Conservation (phyloP, 75 land plant genomes). For the Picea sitchensis region DNA sequence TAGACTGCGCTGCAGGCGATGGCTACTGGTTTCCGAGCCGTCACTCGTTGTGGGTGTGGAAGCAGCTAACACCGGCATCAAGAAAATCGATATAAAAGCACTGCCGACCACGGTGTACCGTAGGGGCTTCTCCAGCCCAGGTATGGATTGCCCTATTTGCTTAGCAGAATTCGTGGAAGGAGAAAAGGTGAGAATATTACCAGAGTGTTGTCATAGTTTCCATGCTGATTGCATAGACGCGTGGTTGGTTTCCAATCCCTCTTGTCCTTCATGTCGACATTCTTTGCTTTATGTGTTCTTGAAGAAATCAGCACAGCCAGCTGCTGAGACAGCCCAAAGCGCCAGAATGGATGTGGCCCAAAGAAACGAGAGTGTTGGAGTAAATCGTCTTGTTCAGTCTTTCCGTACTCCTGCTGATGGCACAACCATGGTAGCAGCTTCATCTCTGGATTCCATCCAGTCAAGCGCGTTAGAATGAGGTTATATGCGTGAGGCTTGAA, state of each 20-base stretch:
- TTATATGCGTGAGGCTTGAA: too few species aligned
- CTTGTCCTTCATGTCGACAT: conserved; percentile 44
- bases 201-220: conserved; percentile 43
- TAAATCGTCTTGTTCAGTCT: too few species aligned
- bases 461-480: too few species aligned
- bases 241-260: conserved; percentile 35
- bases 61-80: conserved; percentile 32
- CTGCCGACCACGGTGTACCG: conserved; percentile 32
- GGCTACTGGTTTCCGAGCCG: conserved; percentile 11
- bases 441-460: too few species aligned
- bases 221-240: conserved; percentile 41
- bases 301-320: too few species aligned
- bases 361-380: too few species aligned
- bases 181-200: conserved; percentile 34
- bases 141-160: conserved; percentile 30
- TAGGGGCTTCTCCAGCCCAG: background rate
- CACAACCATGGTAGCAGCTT: too few species aligned
- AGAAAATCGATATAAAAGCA: conserved; percentile 34
- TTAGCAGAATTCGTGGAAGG: conserved; percentile 33
- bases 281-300: background rate
- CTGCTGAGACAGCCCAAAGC: too few species aligned
- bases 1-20: conserved; percentile 27
- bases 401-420: too few species aligned
- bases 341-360: too few species aligned
- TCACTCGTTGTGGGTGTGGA: conserved; percentile 2